phyloP scores from a whole-genome alignment of 805 yeast species.

The Cyberlindnera veronae region DNA sequence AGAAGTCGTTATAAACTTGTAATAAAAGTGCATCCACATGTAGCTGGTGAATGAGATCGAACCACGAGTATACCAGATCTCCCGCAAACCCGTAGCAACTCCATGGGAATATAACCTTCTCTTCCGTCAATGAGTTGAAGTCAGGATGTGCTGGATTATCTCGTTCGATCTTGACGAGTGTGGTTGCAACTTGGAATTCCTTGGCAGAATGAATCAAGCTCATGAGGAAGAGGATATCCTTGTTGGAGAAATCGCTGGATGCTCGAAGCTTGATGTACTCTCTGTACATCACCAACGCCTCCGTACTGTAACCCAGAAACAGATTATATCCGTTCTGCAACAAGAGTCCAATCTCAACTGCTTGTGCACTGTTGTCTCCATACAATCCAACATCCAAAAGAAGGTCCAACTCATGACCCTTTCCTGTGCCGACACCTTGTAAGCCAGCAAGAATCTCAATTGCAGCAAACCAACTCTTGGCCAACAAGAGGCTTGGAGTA shows the following conservation, averaged over 20 bases:
- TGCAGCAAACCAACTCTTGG: slow-evolving; percentile 54
- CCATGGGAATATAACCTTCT: slow-evolving; percentile 14
- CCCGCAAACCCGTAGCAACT: slow-evolving; percentile 22
- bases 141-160: slow-evolving; percentile 23
- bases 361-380: slow-evolving; percentile 17
- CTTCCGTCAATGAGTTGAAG: slow-evolving; percentile 2
- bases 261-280: slow-evolving; percentile 23
- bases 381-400: slow-evolving; percentile 27
- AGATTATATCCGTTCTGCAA: slow-evolving; percentile 26
- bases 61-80: slow-evolving; percentile 24
- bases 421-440: slow-evolving; percentile 51
- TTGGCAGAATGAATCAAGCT: slow-evolving; percentile 27
- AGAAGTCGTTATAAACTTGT: slow-evolving; percentile 31
- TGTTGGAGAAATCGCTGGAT: slow-evolving; percentile 12
- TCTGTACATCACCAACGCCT: slow-evolving; percentile 26
- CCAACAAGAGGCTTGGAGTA: slow-evolving; percentile 37
- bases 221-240: slow-evolving; percentile 22
- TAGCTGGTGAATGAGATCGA: slow-evolving; percentile 28
- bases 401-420: slow-evolving; percentile 40
- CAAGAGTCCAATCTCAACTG: slow-evolving; percentile 25
- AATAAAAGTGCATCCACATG: slow-evolving; percentile 36
- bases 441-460: slow-evolving; percentile 56
- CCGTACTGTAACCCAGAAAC: slow-evolving; percentile 29
- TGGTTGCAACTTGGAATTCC: slow-evolving; percentile 23
- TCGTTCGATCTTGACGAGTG: slow-evolving; percentile 13